A percentile compares a stretch with the other conserved stretches of the same genome.
These are phyloP conservation scores for Yamadazyma sp. DNA, from an alignment of 1,139 yeast genomes.

Conservation along the genomic window DNA sequence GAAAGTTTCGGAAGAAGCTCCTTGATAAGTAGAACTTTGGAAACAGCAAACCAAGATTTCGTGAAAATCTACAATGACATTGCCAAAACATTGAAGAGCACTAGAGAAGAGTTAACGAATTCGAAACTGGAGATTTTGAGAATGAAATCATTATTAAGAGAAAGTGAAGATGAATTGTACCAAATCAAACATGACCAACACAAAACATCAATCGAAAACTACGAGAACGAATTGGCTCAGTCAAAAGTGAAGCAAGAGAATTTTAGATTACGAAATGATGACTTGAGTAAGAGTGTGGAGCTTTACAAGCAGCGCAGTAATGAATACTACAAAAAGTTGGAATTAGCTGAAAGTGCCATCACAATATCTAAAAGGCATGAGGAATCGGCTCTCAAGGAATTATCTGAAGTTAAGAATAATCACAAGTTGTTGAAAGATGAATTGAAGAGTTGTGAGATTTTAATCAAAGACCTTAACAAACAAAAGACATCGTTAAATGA, in stretches of 20 bases:
- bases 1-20: constrained; percentile 41
- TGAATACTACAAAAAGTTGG: constrained; percentile 71
- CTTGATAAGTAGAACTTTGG: constrained; percentile 25
- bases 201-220: constrained; percentile 37
- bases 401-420: constrained; percentile 54
- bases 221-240: constrained; percentile 43
- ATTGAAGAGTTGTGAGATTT: constrained; percentile 55
- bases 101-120: constrained; percentile 50
- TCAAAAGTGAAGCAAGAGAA: constrained; percentile 55
- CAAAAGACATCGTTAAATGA: constrained; percentile 57
- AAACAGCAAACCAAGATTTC: constrained; percentile 45
- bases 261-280: constrained; percentile 48
- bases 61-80: constrained; percentile 57
- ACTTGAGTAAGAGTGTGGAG: constrained; percentile 53
- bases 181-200: constrained; percentile 37
- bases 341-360: constrained; percentile 76
- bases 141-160: constrained; percentile 49
- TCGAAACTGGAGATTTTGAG: constrained; percentile 54
- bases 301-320: constrained; percentile 74
- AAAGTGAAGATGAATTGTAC: constrained; percentile 48
- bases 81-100: constrained; percentile 46
- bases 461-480: constrained; percentile 56
- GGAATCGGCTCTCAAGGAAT: constrained; percentile 53
- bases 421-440: constrained; percentile 59
- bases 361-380: constrained; percentile 64